Evolutionary conservation across 495 filamentous ascomycete species (phyloP).

Genomic region (Aspergillus diversus): DNA sequence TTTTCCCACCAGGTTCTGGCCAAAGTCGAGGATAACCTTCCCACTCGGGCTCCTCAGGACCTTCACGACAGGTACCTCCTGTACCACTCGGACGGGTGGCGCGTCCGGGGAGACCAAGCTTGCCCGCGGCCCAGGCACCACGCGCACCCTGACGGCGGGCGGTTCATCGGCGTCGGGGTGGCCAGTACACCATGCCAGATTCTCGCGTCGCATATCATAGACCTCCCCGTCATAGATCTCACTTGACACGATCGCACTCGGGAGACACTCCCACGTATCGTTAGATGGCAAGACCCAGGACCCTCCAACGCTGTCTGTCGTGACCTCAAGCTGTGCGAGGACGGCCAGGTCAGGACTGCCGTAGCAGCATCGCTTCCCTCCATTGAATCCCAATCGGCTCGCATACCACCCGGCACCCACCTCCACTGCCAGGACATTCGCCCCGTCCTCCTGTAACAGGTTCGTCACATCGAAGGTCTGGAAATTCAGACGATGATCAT

Average conservation of each 20-base stretch:
- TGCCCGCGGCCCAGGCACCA: background rate
- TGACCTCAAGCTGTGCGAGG: background rate
- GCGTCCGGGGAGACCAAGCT: slow-evolving; percentile 44
- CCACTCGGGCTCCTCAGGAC: slow-evolving; percentile 49
- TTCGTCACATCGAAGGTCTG: background rate
- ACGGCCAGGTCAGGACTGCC: background rate
- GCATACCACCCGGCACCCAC: background rate
- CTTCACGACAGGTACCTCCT: slow-evolving; percentile 40
- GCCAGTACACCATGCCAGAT: background rate
- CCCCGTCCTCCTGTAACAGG: background rate
- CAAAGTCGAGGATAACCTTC: slow-evolving; percentile 57
- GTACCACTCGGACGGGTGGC: slow-evolving; percentile 44
- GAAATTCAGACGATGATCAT: background rate
- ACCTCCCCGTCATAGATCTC: slow-evolving; percentile 2
- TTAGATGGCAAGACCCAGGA: background rate
- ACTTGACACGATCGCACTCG: background rate
- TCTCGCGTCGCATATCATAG: background rate
- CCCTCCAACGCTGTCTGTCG: background rate
- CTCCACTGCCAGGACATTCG: background rate
- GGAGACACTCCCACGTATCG: background rate
- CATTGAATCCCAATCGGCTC: background rate
- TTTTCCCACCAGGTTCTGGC: slow-evolving; percentile 59
- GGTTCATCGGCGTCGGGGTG: background rate
- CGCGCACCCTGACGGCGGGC: background rate
- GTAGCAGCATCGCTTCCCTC: background rate